Percentiles rank a stretch among this genome's conserved stretches.
phyloP scores from a whole-genome alignment of 2,329 filamentous ascomycete species.

The Thelonectria rubi region DNA sequence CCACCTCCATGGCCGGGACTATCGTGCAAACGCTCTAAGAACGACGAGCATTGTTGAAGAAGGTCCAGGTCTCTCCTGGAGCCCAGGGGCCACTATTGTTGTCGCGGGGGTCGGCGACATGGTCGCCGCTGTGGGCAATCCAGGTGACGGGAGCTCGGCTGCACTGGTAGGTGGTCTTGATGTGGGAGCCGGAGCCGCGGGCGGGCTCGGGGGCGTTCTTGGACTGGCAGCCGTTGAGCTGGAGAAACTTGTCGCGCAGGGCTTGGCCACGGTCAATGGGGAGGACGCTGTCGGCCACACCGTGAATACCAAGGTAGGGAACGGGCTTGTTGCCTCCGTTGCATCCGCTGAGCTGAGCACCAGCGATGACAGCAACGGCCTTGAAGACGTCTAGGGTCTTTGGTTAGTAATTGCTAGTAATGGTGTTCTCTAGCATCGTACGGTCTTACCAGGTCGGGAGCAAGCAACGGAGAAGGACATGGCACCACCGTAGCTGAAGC shows the following conservation, averaged over 20 bases:
- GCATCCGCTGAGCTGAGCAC: conserved; percentile 48
- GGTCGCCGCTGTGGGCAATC: conserved; percentile 43
- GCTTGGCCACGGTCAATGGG: conserved; percentile 45
- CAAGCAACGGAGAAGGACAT: conserved; percentile 56
- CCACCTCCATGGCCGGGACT: neutral
- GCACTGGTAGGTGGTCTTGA: conserved; percentile 44
- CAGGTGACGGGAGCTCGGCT: conserved; percentile 42
- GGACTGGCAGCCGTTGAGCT: conserved; percentile 49
- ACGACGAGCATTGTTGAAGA: conserved; percentile 33
- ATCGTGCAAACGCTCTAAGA: conserved; percentile 5
- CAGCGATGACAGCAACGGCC: conserved; percentile 50
- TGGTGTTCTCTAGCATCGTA: neutral
- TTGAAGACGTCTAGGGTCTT: conserved; percentile 40
- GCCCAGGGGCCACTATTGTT: conserved; percentile 32
- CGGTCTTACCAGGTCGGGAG: conserved; percentile 43
- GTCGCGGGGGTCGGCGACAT: conserved; percentile 35
- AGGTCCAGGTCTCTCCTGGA: conserved; percentile 37
- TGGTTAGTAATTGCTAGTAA: conserved; percentile 6
- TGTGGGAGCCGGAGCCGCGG: conserved; percentile 29
- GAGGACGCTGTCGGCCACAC: conserved; percentile 49
- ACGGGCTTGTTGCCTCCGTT: conserved; percentile 50
- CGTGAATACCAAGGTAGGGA: conserved; percentile 53
- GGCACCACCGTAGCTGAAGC: conserved; percentile 56
- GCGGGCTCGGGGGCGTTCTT: conserved; percentile 37
- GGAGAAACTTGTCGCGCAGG: conserved; percentile 51